Evolutionary conservation across 805 yeast genomes (phyloP).

Genomic region (Yamadazyma laniorum): DNA sequence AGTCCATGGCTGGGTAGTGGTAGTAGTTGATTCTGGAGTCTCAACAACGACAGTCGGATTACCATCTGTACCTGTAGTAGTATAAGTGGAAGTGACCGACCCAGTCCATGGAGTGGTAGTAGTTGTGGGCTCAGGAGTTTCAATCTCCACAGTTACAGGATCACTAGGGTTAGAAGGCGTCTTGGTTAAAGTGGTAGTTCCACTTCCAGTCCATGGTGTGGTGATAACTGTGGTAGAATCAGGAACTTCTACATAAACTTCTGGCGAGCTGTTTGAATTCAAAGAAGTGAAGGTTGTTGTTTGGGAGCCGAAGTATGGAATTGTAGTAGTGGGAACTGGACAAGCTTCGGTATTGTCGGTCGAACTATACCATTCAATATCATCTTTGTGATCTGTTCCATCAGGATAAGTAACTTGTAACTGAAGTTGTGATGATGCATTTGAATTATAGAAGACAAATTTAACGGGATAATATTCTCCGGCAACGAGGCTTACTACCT

Average conservation of each 20-base stretch:
- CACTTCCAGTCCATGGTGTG: background rate
- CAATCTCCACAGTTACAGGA: background rate
- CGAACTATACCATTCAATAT: background rate
- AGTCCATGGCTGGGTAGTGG: background rate
- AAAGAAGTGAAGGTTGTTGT: background rate
- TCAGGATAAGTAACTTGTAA: background rate
- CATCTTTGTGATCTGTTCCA: background rate
- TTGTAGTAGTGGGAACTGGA: background rate
- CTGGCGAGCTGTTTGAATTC: background rate
- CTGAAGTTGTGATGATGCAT: background rate
- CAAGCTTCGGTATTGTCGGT: background rate
- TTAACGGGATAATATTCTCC: constrained; percentile 1
- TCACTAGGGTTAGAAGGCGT: background rate
- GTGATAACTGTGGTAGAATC: background rate
- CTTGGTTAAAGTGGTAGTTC: background rate
- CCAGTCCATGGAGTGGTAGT: constrained; percentile 3
- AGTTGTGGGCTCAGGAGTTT: background rate
- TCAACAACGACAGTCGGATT: background rate
- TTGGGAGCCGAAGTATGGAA: background rate
- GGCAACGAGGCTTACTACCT: background rate
- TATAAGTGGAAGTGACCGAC: background rate
- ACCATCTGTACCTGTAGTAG: background rate
- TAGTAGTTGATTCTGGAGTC: background rate
- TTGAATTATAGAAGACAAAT: background rate
- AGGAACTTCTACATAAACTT: background rate